Evolutionary conservation across 345 rosid species (phyloP).

Genomic region (Sonneratia alba): DNA sequence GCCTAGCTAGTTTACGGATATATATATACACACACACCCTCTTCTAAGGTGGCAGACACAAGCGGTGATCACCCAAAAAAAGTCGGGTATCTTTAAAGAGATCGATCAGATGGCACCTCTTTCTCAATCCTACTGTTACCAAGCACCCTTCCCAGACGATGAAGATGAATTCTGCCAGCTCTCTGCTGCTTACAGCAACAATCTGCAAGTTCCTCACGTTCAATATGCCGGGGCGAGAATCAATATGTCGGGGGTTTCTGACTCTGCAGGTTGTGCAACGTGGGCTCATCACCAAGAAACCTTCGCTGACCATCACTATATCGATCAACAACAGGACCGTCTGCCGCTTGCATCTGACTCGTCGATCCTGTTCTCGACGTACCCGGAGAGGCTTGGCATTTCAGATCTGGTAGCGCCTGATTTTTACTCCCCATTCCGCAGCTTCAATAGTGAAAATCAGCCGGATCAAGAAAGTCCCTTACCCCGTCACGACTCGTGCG

Average conservation of each 20-base stretch:
- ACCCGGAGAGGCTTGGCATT: neutral
- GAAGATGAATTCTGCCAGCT: neutral
- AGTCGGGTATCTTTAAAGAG: neutral
- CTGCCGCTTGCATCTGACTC: neutral
- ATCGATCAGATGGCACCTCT: neutral
- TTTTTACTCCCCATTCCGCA: neutral
- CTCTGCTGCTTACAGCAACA: neutral
- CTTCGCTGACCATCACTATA: neutral
- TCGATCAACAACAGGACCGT: neutral
- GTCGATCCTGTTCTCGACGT: neutral
- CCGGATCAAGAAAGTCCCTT: neutral
- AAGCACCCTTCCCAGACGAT: neutral
- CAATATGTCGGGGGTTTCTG: neutral
- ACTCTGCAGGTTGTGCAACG: neutral
- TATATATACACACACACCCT: neutral
- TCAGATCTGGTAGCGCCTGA: neutral
- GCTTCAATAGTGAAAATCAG: neutral
- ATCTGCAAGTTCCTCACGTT: neutral
- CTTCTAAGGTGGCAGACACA: neutral
- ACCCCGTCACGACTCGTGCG: neutral
- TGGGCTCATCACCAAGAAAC: neutral
- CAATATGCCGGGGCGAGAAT: neutral
- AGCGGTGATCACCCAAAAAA: no score
- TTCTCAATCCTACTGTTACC: neutral
- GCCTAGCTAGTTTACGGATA: neutral